Evolutionary conservation across 2,329 filamentous ascomycete genomes (phyloP), one percentile per base, ranked within the genome.

Genomic region (Neofusicoccum parvum): DNA sequence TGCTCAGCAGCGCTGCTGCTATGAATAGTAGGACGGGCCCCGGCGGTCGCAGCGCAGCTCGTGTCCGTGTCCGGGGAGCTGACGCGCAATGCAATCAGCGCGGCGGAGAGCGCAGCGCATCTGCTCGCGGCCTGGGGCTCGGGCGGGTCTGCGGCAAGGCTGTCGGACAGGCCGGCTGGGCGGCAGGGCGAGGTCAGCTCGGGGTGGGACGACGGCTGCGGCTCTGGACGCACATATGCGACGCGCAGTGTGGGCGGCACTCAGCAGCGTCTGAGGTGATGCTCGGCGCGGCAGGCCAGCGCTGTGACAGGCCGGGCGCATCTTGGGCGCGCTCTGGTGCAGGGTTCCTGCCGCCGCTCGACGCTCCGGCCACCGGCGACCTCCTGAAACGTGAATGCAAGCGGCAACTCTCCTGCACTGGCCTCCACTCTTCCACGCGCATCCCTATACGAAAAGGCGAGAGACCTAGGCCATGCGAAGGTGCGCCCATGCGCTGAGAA

Each of bases 361-460:
- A 37, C 41, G 54, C 54, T 41, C 20, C 53, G 41, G 39, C 36
- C 51, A 41, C 54, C 54, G 23, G 20, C n/a, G 54, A 50, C 49
- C 51, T 56, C 59, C 59, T 65, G 62, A 65, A 65, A 65, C 59
- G 58, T 48, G 58, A 48, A 46, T 39, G 45, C 59, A 50, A 62
- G 58, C 58, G 34, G 62, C 62, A 54, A 46, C 51, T 39, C 43
- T 62, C 43, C 62, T 65, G 50, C 50, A 65, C 59, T 60, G 56
- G 43, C 56, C 59, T 50, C 48, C 59, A 41, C 45, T 56, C 62
- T 56, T 49, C 37, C 34, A 39, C 39, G 43, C 62, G 34, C 62
- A 54, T 56, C 62, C 51, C 62, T 56, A 54, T 48, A 65, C 62
- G 50, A 65, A 51, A 62, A 62, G 59, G 59, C 59, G 34, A 62